phyloP scores from a whole-genome alignment of 495 filamentous ascomycete genomes.

The Parathielavia appendiculata region DNA sequence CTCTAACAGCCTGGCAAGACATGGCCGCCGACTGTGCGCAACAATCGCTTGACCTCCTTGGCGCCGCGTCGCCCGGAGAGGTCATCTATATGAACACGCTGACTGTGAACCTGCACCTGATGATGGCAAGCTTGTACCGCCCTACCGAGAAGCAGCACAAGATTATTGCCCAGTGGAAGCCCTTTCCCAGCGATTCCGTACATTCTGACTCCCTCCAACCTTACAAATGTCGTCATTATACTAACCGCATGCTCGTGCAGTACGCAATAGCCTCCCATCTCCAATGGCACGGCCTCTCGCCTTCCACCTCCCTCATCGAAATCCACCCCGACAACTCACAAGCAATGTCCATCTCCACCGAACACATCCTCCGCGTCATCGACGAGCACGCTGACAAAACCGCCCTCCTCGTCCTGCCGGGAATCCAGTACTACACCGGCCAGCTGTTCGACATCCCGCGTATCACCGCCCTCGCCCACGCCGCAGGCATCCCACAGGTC shows the following conservation, averaged over 20 bases:
- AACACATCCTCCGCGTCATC: slow-evolving; percentile 72
- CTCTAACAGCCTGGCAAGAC: slow-evolving; percentile 73
- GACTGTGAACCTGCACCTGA: slow-evolving; percentile 83
- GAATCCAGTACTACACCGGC: slow-evolving; percentile 92
- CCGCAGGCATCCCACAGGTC: slow-evolving; percentile 68
- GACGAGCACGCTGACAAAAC: slow-evolving; percentile 69
- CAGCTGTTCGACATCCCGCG: slow-evolving; percentile 79
- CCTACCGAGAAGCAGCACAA: slow-evolving; percentile 70
- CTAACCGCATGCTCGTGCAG: slow-evolving; percentile 41
- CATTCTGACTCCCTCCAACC: neutral
- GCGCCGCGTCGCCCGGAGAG: slow-evolving; percentile 62
- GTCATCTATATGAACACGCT: slow-evolving; percentile 91
- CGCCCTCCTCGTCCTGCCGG: slow-evolving; percentile 78
- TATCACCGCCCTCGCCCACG: slow-evolving; percentile 78
- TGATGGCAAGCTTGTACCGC: slow-evolving; percentile 88
- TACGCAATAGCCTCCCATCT: slow-evolving; percentile 88
- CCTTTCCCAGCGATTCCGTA: slow-evolving; percentile 89
- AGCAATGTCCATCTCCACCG: slow-evolving; percentile 49
- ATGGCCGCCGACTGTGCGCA: slow-evolving; percentile 11
- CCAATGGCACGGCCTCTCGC: slow-evolving; percentile 63
- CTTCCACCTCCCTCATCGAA: slow-evolving; percentile 62
- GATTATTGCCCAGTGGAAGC: slow-evolving; percentile 88
- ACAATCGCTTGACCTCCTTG: slow-evolving; percentile 66
- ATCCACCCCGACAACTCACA: slow-evolving; percentile 47
- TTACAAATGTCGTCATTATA: neutral